Base-by-base conservation (phyloP, 306 rosid species). In the Nissolia schottii region DNA sequence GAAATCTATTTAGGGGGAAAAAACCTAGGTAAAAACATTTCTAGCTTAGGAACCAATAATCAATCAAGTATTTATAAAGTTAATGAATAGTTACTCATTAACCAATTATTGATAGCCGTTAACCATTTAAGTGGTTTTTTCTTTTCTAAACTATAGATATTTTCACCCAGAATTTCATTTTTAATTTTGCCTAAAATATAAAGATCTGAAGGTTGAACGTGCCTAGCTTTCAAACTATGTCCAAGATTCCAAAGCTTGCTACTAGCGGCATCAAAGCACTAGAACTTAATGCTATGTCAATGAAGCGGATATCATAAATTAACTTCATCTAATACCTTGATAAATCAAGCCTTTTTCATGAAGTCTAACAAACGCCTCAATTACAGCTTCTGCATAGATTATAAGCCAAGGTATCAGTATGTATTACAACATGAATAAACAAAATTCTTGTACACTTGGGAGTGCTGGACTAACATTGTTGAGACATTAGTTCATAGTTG, bases 361-460 rank as follows among this genome's bases (percentile, higher is more conserved):
- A 74, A 93, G 98, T 82, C 85, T 86, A 66, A 93, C 90, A 89
- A 93, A 93, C 70, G 98, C 97, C 84, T 93, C 98, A 67, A 89
- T 74, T 61, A 93, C 98, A 60, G 98, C 96, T 78, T 91, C 98
- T 93, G 89, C 84, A 80, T 46, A 49, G 67, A 85, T 83, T 56
- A 37, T 57, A 69, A 77, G 56, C 31, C 57, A 48, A n/a, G 35
- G 74, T 79, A 82, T 83, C 86, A 83, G 85, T 70, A 78, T 16
- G 68, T 23, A 61, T 63, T 56, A 43, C 69, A 56, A 15, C 34
- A 3, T 19, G 32, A 64, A 27, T 28, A 34, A 79, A 66, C 61
- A 61, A 55, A 9, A 71, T 41, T 49, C 61, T n/a, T 61, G 54
- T 38, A 38, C 25, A 25, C 22, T 24, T 16, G 24, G 38, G 4